Evolutionary conservation across 2,329 filamentous ascomycete species (phyloP), one percentile per base, ranked within the genome.

Genomic region (Dactylellina sp.): DNA sequence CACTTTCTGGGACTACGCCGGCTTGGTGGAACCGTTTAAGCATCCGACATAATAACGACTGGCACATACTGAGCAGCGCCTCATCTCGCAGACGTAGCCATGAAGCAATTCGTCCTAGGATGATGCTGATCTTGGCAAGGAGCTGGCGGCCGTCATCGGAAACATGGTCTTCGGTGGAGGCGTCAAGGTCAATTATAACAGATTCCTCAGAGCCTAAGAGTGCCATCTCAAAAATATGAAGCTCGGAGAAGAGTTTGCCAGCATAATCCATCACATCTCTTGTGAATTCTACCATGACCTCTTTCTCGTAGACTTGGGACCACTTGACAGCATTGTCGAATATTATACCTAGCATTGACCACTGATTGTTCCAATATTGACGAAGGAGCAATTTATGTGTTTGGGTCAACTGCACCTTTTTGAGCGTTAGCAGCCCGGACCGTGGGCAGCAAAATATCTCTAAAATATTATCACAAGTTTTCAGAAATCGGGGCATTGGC

Each of bases 191-290:
- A 80, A 79, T 74, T 78, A 79, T 74, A 81, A 81, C 11, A 78
- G 80, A 7, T 79, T 80, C 62, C 14, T 52, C 68, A 3, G 53
- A 50, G 32, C 65, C 55, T 5, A 40, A 61, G 20, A 93, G 81
- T 11, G 91, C 90, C 49, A 89, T 90, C 1, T 91, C 88, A 75
- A 99, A 89, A 70, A 97, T 86, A 56, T 89, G 89, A 80, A 96
- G 95, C 77, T 97, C 89, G 42, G 91, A 89, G 79, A 98, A 91
- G 1, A 97, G 85, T 37, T 87, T 86, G 79, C 96, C 91, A 0
- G 94, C 93, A 79, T 97, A 91, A 78, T 98, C 92, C 87, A 99
- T 99, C 12, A 91, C 91, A 79, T 97, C 92, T 76, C 95, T 89
- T 79, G 93, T 97, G 79, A 98, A 97, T 66, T 97, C 89, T 78